Evolutionary conservation across 805 yeast species (phyloP), one percentile per base, ranked within the genome.

Genomic region (Candida tallmaniae): DNA sequence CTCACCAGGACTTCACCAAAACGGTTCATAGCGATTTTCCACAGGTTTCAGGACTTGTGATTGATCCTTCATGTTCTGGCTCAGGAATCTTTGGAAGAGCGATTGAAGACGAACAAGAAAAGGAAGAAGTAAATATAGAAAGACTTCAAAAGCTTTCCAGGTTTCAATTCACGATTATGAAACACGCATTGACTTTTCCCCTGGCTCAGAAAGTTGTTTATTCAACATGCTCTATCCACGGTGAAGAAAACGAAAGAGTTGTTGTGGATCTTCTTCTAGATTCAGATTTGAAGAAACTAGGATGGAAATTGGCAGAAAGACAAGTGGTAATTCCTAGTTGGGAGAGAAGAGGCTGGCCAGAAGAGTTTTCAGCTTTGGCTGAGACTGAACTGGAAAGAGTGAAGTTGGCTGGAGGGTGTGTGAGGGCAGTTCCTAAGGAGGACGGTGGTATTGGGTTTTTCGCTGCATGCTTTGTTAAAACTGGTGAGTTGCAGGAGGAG

Each of bases 391-490:
- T 60, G 24, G 38, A 42, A 10, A 42, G 58, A 31, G 54, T 47
- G 35, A 43, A 46, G 24, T 52, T 86, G 31, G 95, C 96, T 1
- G 87, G 80, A 1, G 90, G 93, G 0, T 89, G 97, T 60, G 78
- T 93, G 0, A 69, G 99, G 45, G 83, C 89, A 0, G 60, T 79
- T 27, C 96, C 97, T 1, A 80, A 77, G 41, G 82, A 74, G 28
- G 98, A 93, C 55, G 98, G 97, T 20, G 98, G 98, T n/a, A 93
- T 93, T 48, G 99, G 99, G 0, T 93, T 93, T 54, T 93, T 93
- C 60, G 97, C 97, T 0, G 97, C 89, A 1, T 80, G 93, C 37
- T 90, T 93, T 54, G 83, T 84, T 43, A 70, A 48, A 9, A 7
- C 10, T 7, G 26, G 6, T 6, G 26, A 6, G 9, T 8, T 21